Evolutionary conservation across 495 filamentous ascomycete species (phyloP), one percentile per base, ranked within the genome.

Genomic region (Hypoxylon fuscum): DNA sequence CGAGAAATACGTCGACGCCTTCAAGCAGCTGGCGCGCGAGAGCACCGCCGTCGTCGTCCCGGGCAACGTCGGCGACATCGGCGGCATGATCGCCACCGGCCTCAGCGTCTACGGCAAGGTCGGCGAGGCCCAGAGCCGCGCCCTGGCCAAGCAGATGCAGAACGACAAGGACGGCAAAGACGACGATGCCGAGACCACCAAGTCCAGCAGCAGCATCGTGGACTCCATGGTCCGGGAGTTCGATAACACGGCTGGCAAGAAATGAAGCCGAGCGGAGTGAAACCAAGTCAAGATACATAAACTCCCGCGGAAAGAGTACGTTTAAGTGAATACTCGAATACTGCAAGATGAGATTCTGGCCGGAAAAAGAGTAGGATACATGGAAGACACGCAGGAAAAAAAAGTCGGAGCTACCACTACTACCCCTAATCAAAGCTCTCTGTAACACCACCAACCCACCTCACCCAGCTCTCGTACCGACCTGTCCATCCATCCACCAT

Each of bases 1-100:
- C 2, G 95, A 98, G 86, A 96, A 96, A 74, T 98, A 98, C 64
- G 96, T 98, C 23, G 94, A 97, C 46, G 95, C 95, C 1, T 98
- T 97, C 74, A 89, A 85, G 41, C 90, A 90, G 48, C 77, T 98
- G 59, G 95, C 95, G 31, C 93, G 92, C 75, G 91, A 98, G 79
- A 90, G 93, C 55, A 98, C 95, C 9, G 87, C 92, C 1, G 89
- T 98, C 18, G 90, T 98, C 25, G 93, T 98, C 7, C 95, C 95
- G 1, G 95, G 96, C 0, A 97, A 98, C 74, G 90, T 98, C 31
- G 95, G 96, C n/a, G 95, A 98, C 73, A 89, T 98, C 49, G 89
- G 91, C 18, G 88, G 92, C 25, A 97, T 98, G 96, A 97, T 98
- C 77, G 92, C 96, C 21, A 96, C 89, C 29, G 95, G 93, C 4